Evolutionary conservation across 202 grass and related monocot species (phyloP).

Genomic region (Setaria viridis): DNA sequence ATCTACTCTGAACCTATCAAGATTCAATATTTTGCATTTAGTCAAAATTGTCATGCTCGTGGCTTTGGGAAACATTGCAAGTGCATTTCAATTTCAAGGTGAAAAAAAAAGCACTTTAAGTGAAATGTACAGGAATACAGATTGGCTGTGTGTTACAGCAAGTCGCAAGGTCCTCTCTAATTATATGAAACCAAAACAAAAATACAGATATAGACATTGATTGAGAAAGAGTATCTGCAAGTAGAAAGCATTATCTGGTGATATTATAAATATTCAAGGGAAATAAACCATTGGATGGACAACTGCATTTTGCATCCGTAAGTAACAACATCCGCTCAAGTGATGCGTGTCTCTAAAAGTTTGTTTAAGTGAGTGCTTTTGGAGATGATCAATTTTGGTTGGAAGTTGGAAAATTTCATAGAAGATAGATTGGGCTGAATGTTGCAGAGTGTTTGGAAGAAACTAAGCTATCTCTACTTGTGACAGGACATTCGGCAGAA

Average conservation of each 20-base stretch:
- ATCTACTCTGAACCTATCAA: not conserved
- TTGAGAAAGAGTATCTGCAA: not conserved
- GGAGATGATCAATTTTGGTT: not conserved
- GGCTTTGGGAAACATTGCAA: constrained; percentile 16
- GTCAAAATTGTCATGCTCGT: not conserved
- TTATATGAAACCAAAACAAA: not conserved
- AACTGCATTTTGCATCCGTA: constrained; percentile 4
- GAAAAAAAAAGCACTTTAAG: not conserved
- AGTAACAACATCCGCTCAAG: not conserved
- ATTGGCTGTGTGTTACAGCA: not conserved
- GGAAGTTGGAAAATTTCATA: not conserved
- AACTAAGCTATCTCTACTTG: constrained; percentile 14
- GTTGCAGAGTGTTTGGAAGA: not conserved
- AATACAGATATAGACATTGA: not conserved
- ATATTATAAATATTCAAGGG: not conserved
- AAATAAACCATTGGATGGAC: not conserved
- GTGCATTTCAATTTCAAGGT: not conserved
- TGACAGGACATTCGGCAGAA: constrained; percentile 94
- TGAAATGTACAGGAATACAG: not conserved
- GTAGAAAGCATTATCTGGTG: not conserved
- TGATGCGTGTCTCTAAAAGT: not conserved
- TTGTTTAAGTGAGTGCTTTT: not conserved
- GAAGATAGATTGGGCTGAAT: not conserved
- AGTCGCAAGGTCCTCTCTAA: not conserved
- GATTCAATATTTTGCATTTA: not conserved